Conservation (phyloP, 1,284 basidiomycete genomes). For the Malassezia slooffiae region DNA sequence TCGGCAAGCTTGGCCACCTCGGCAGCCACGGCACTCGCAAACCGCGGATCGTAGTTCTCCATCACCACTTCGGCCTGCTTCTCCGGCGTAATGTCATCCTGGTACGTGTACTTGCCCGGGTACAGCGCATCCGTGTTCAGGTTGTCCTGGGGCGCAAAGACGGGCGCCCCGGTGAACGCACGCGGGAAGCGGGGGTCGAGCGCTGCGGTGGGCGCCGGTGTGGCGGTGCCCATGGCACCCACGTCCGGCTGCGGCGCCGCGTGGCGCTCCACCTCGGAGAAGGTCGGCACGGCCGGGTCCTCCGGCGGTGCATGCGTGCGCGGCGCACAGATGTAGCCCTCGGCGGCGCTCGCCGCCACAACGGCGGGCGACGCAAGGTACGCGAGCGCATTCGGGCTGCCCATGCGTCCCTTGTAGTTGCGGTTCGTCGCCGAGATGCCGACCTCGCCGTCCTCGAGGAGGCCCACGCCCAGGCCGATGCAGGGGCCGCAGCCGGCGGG, state of each 20-base stretch:
- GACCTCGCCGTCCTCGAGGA: constrained; percentile 83
- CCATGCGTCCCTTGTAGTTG: constrained; percentile 99
- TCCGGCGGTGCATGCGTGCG: constrained; percentile 56
- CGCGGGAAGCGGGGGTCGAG: constrained; percentile 56
- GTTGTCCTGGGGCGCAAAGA: constrained; percentile 94
- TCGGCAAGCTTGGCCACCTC: constrained; percentile 48
- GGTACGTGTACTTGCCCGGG: constrained; percentile 98
- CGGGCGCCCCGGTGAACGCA: constrained; percentile 67
- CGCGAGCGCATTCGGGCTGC: constrained; percentile 81
- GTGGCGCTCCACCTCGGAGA: constrained; percentile 20
- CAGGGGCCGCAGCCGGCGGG: constrained; percentile 96
- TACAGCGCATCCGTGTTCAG: constrained; percentile 97
- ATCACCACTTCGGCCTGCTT: constrained; percentile 87
- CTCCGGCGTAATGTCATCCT: constrained; percentile 93
- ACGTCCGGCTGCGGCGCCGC: constrained; percentile 18
- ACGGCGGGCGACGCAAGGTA: constrained; percentile 94
- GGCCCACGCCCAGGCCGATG: constrained; percentile 84
- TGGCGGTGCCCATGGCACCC: constrained; percentile 27
- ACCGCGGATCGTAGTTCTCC: constrained; percentile 91
- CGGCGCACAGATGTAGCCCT: constrained; percentile 81
- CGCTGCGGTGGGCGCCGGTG: constrained; percentile 13
- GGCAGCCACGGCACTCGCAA: constrained; percentile 63
- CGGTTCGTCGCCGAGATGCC: constrained; percentile 97
- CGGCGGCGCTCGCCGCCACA: constrained; percentile 85
- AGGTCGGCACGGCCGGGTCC: constrained; percentile 26